Evolutionary conservation across 805 yeast genomes (phyloP).

Genomic region (Sugiyamaella americana): DNA sequence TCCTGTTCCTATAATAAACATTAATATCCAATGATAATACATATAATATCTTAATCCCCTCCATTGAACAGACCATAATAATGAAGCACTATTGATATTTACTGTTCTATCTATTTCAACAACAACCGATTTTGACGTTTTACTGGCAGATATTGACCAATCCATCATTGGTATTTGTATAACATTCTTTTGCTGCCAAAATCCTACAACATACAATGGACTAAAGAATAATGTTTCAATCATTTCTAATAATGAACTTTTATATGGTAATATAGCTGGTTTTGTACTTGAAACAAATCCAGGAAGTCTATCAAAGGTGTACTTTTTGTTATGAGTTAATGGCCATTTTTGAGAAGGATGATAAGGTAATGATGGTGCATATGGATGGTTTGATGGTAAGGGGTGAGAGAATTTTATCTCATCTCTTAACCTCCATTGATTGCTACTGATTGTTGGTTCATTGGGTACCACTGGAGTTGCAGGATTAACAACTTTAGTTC

Average conservation of each 20-base stretch:
- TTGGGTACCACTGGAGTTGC: not conserved
- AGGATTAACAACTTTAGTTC: not conserved
- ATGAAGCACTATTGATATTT: conserved; percentile 21
- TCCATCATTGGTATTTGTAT: conserved; percentile 24
- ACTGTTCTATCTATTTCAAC: conserved; percentile 25
- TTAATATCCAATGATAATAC: conserved; percentile 23
- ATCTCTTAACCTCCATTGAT: not conserved
- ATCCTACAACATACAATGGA: conserved; percentile 29
- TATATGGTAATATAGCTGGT: conserved; percentile 31
- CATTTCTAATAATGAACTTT: conserved; percentile 24
- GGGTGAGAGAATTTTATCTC: too few species aligned
- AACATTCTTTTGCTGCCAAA: conserved; percentile 21
- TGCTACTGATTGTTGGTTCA: not conserved
- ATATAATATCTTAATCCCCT: conserved; percentile 28
- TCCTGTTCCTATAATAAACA: conserved; percentile 24
- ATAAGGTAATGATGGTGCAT: too few species aligned
- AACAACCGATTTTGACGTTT: conserved; percentile 13
- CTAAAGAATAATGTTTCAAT: conserved; percentile 25
- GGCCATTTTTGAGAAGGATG: conserved; percentile 10
- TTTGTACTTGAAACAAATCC: conserved; percentile 13
- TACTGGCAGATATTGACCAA: conserved; percentile 11
- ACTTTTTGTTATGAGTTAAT: conserved; percentile 14
- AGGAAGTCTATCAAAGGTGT: conserved; percentile 11
- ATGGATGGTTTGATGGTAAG: too few species aligned
- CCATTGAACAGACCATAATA: conserved; percentile 28